Evolutionary conservation across 257 asterid species (phyloP).

Genomic region (Thymus mandschuricus): DNA sequence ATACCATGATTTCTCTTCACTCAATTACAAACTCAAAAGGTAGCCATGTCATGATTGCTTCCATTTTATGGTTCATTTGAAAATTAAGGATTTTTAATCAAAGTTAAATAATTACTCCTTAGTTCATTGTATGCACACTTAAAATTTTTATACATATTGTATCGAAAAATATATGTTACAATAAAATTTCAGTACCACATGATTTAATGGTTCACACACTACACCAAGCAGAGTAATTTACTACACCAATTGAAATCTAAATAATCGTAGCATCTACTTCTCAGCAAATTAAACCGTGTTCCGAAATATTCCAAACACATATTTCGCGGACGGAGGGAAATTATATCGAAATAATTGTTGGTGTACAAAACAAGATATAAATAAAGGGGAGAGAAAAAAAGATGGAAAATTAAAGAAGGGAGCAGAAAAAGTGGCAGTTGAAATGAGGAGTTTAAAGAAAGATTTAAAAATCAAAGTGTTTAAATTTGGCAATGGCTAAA

Average conservation of each 20-base stretch:
- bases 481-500: constrained; percentile 39
- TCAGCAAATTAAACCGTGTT: too few relatives aligned
- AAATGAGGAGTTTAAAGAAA: constrained; percentile 32
- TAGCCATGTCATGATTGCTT: not conserved
- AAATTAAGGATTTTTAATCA: not conserved
- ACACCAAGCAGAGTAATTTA: too few relatives aligned
- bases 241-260: too few relatives aligned
- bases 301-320: too few relatives aligned
- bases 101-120: not conserved
- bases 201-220: too few relatives aligned
- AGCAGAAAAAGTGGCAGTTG: constrained; percentile 9
- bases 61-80: not conserved
- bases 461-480: constrained; percentile 27
- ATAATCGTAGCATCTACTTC: too few relatives aligned
- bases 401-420: not conserved
- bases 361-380: not conserved
- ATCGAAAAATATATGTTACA: too few relatives aligned
- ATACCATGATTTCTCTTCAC: too few relatives aligned
- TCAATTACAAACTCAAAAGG: not conserved
- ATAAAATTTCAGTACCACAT: too few relatives aligned
- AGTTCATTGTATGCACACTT: too few relatives aligned
- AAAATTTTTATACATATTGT: too few relatives aligned
- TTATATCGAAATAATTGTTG: not conserved
- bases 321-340: not conserved
- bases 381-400: not conserved